Evolutionary conservation across 208 protist genomes (phyloP), one percentile per base, ranked within the genome.

Genomic region (Angomonas deanei): DNA sequence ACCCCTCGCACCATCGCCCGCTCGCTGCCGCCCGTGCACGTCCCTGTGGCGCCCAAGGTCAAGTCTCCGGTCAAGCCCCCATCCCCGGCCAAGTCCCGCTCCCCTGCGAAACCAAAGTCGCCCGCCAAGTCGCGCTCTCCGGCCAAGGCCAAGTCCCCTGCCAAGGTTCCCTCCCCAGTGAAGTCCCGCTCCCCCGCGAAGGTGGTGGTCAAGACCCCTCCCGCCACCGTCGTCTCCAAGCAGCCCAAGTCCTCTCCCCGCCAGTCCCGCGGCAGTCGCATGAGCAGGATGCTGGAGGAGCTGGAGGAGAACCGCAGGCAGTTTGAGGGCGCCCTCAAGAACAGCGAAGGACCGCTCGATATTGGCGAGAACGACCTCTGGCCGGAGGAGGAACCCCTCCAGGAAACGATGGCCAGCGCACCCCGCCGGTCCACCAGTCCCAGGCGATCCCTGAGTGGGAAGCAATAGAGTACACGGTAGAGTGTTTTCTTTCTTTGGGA

Each of bases 401-500:
- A n/a, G 36, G 36, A 42, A 15, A 42, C 11, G 36, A 42, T 23
- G 42, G 34, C 13, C 34, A 17, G 8, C 34, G 8, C 34, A 5
- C 34, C 8, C 13, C 34, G 42, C 13, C 13, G 19, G 42, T 50
- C 42, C 23, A 19, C 15, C 42, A 50, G 42, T n/a, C 42, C 8
- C 8, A n/a, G 42, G 8, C 42, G 42, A 8, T 50, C 42, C 17
- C 5, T n/a, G 42, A 50, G 42, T n/a, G 19, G 13, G 5, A 50
- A 50, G 17, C 23, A 50, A 50, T 19, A 21, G 3, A 50, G 42
- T 4, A 5, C 3, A 19, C 4, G 42, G 32, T 19, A 15, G 11
- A 31, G 31, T 60, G 47, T 67, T 38, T 67, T 67, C 33, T 38
- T 31, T 53, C 2, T 36, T 1, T 56, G 2, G 0, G 6, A 49